Conservation (phyloP, 2,329 filamentous ascomycete species). For the Calonectria leucothoes region DNA sequence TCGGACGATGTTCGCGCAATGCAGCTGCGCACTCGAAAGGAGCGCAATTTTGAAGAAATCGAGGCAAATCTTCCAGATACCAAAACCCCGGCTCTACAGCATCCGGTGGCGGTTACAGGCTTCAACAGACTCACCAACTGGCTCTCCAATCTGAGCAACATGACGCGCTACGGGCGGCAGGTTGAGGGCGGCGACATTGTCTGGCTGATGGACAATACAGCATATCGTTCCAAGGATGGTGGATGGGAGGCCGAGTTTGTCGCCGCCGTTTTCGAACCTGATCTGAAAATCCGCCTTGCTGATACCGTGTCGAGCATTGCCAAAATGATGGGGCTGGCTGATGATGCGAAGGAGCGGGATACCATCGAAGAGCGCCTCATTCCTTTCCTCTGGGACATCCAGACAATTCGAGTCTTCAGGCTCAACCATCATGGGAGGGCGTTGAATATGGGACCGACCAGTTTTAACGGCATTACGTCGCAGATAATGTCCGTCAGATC, state of each 20-base stretch:
- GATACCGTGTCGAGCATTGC: constrained; percentile 78
- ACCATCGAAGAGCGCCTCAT: constrained; percentile 76
- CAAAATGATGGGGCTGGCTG: constrained; percentile 73
- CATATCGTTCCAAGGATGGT: constrained; percentile 67
- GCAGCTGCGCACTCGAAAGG: constrained; percentile 62
- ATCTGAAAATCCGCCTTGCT: constrained; percentile 74
- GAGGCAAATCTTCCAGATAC: constrained; percentile 60
- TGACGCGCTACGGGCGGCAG: constrained; percentile 69
- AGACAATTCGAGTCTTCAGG: constrained; percentile 76
- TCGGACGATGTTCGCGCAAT: constrained; percentile 53
- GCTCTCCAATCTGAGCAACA: constrained; percentile 62
- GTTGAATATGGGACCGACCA: constrained; percentile 75
- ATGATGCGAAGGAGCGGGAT: constrained; percentile 66
- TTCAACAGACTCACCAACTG: constrained; percentile 43
- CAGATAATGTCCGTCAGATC: constrained; percentile 67
- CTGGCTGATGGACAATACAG: constrained; percentile 93
- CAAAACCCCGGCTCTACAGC: constrained; percentile 43
- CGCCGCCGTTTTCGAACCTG: constrained; percentile 81
- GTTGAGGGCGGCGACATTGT: constrained; percentile 77
- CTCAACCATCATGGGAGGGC: constrained; percentile 65
- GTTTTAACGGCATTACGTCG: constrained; percentile 77
- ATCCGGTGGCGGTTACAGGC: constrained; percentile 45
- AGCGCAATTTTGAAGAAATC: constrained; percentile 61
- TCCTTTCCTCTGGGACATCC: constrained; percentile 83
- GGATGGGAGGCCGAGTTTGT: constrained; percentile 87